Base-by-base conservation (phyloP, 345 rosid species). In the Gossypium anomalum region DNA sequence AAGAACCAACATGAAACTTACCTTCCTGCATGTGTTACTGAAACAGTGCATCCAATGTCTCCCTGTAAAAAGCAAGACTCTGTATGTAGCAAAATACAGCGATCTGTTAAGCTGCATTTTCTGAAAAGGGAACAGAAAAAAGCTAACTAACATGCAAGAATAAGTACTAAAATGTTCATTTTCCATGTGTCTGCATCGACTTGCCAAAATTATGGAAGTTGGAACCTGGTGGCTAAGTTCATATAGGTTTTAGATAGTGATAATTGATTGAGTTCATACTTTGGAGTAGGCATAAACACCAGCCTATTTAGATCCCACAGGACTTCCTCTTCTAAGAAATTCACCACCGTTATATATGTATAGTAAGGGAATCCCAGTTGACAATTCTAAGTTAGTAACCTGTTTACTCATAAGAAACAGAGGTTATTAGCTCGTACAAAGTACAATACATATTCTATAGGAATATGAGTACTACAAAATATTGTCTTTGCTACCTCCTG, bases 311-410 rank as follows among this genome's bases (percentile, higher is more conserved):
- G 94, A 91, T 62, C 79, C 89, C 7, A 72, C 77, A 44, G 90
- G 90, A 70, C 92, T 86, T 71, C 92, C 94, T 75, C 89, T 86
- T 77, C 91, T 78, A 19, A 85, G 78, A 86, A 87, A 89, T 63
- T 79, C 85, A 9, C 90, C 91, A 57, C 83, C 89, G 79, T 87
- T 87, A 75, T 82, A 79, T 56, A 87, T 85, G 84, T 89, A 89
- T 67, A 89, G 92, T 88, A 89, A 85, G 1, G 92, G 92, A 60
- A 86, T 77, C 75, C 94, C 94, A 9, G 94, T 86, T 69, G 94
- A 84, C 16, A 89, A 41, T 78, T 88, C 92, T 29, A 89, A 83
- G 44, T 81, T 80, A 45, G 84, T 83, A 71, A 87, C 89, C 93
- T 89, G 82, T 61, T 56, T 55, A 10, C 52, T 4, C 11, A n/a